A percentile compares a stretch with the other conserved stretches of the same genome.
Conservation (phyloP, 2,329 filamentous ascomycete species). For the Clarireedia sp. region DNA sequence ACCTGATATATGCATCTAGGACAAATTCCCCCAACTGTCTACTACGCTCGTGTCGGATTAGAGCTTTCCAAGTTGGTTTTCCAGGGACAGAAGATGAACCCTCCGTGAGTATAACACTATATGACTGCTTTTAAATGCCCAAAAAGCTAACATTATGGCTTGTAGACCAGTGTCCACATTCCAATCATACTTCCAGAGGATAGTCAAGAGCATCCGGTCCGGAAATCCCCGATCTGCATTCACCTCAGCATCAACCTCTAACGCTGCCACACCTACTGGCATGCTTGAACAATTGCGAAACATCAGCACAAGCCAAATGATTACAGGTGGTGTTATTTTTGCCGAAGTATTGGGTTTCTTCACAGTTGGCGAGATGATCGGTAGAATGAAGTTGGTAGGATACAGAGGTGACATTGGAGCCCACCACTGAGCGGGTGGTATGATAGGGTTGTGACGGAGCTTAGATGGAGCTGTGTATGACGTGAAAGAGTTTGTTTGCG, state of each 20-base stretch:
- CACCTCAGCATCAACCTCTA: constrained; percentile 36
- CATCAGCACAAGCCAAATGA: constrained; percentile 62
- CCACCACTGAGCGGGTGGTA: constrained; percentile 40
- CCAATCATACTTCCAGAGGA: constrained; percentile 75
- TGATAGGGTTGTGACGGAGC: background rate
- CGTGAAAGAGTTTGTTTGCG: background rate
- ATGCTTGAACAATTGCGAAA: constrained; percentile 56
- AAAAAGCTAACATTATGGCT: constrained; percentile 4
- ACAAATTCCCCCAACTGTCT: constrained; percentile 76
- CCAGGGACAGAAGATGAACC: constrained; percentile 81
- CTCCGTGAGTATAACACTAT: constrained; percentile 64
- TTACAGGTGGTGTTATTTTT: constrained; percentile 64
- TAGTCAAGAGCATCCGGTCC: constrained; percentile 56
- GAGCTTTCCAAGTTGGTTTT: constrained; percentile 86
- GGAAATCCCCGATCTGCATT: constrained; percentile 54
- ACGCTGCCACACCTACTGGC: constrained; percentile 44
- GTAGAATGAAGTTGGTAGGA: constrained; percentile 88
- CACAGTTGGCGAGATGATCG: constrained; percentile 94
- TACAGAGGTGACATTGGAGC: constrained; percentile 66
- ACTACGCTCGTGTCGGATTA: constrained; percentile 83
- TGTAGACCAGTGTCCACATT: constrained; percentile 68
- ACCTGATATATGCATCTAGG: constrained; percentile 41
- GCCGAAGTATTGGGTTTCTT: constrained; percentile 95
- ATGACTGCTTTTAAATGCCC: background rate
- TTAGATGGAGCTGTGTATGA: background rate